These are phyloP conservation scores for Fusarium sp. DNA, from an alignment of 2,329 filamentous ascomycete genomes.

Conservation along the genomic window DNA sequence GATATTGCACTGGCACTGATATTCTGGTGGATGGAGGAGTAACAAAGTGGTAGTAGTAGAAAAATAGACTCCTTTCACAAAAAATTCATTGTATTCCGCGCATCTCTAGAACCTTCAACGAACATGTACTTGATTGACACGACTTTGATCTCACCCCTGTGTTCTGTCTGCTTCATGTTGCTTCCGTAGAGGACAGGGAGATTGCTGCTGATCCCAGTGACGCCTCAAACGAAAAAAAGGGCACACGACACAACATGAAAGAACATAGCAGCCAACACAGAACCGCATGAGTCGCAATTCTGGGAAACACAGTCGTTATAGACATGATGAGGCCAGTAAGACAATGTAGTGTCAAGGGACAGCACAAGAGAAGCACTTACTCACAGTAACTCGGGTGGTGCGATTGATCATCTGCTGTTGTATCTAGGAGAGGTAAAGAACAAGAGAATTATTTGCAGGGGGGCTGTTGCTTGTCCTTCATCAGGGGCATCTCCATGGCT, in stretches of 20 bases:
- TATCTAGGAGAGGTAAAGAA: background rate
- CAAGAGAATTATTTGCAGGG: background rate
- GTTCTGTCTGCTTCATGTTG: background rate
- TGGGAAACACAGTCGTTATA: background rate
- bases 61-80: background rate
- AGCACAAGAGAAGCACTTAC: background rate
- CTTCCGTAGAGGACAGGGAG: background rate
- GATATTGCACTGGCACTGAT: constrained; percentile 56
- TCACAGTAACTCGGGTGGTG: background rate
- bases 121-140: background rate
- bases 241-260: too few relatives aligned
- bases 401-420: background rate
- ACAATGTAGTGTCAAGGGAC: background rate
- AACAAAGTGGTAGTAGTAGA: constrained; percentile 50
- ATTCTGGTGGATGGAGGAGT: constrained; percentile 60
- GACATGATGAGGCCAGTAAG: background rate
- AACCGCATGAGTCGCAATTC: too few relatives aligned
- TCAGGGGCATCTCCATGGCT: background rate
- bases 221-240: too few relatives aligned
- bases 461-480: background rate
- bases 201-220: too few relatives aligned
- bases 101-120: background rate
- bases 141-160: fast-evolving
- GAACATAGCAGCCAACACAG: too few relatives aligned
- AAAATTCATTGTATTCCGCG: background rate